Percentiles rank a stretch among this genome's conserved stretches.
These are phyloP conservation scores for Hypomyces perniciosus DNA, from an alignment of 2,329 filamentous ascomycete species.

Conservation along the genomic window DNA sequence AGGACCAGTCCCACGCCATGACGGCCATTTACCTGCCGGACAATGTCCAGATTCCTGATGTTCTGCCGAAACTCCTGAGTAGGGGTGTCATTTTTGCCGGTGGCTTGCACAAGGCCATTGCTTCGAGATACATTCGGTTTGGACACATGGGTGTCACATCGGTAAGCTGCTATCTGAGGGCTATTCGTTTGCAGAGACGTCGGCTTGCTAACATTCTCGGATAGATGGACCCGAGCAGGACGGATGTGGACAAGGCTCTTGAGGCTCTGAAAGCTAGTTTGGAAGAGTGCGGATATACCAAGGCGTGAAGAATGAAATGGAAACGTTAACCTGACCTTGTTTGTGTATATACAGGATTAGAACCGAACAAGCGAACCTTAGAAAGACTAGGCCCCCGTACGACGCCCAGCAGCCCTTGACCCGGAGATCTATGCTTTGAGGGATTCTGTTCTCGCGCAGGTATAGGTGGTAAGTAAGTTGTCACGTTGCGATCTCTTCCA, in stretches of 20 bases:
- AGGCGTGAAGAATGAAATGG: slow-evolving; percentile 20
- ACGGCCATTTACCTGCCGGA: slow-evolving; percentile 95
- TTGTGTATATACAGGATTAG: too few relatives aligned
- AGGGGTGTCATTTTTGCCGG: slow-evolving; percentile 92
- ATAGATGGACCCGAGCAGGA: slow-evolving; percentile 66
- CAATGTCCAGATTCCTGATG: slow-evolving; percentile 68
- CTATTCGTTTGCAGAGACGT: background rate
- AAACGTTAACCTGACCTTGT: too few relatives aligned
- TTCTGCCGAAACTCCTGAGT: slow-evolving; percentile 78
- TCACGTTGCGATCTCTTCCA: too few relatives aligned
- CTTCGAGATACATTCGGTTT: slow-evolving; percentile 86
- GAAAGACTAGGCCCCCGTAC: too few relatives aligned
- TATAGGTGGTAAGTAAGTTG: too few relatives aligned
- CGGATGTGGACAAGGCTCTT: slow-evolving; percentile 80
- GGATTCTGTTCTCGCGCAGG: too few relatives aligned
- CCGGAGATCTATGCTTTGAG: too few relatives aligned
- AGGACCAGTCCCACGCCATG: slow-evolving; percentile 95
- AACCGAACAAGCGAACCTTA: too few relatives aligned
- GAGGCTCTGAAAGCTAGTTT: slow-evolving; percentile 69
- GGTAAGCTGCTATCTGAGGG: slow-evolving; percentile 39
- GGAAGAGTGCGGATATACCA: slow-evolving; percentile 63
- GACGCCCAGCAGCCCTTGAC: too few relatives aligned
- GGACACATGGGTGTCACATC: slow-evolving; percentile 97
- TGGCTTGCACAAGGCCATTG: slow-evolving; percentile 93
- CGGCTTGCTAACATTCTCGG: background rate